A percentile compares a stretch with the other conserved stretches of the same genome.
phyloP scores from a whole-genome alignment of 164 flowering plant species.

The Liriodendron chinense region DNA sequence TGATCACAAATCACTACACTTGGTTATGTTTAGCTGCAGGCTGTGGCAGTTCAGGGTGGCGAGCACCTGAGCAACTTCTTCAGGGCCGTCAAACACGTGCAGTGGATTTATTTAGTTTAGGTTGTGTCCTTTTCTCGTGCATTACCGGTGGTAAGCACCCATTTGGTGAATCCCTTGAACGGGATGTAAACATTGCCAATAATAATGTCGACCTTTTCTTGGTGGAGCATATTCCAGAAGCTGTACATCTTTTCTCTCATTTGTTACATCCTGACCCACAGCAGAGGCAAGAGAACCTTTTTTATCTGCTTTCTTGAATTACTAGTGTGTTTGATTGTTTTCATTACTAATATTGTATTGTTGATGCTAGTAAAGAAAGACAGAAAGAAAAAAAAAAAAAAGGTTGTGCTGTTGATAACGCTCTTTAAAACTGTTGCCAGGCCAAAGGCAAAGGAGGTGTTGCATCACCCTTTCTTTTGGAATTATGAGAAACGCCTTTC shows the following conservation, averaged over 20 bases:
- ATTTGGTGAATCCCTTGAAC: constrained; percentile 64
- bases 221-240: constrained; percentile 74
- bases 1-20: no score
- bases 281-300: constrained; percentile 35
- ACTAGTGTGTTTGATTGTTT: neutral
- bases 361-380: neutral
- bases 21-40: constrained; percentile 31
- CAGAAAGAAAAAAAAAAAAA: no score
- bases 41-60: constrained; percentile 84
- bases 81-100: constrained; percentile 76
- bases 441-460: constrained; percentile 54
- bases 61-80: constrained; percentile 80
- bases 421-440: constrained; percentile 24
- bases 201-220: constrained; percentile 56
- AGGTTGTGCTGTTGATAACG: neutral
- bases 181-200: constrained; percentile 60
- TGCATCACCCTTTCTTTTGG: constrained; percentile 81
- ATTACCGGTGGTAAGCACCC: constrained; percentile 75
- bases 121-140: constrained; percentile 74
- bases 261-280: constrained; percentile 60
- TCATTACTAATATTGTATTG: neutral
- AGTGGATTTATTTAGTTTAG: constrained; percentile 74
- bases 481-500: constrained; percentile 57
- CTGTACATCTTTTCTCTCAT: constrained; percentile 54
- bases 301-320: neutral